phyloP scores from a whole-genome alignment of 1,284 basidiomycete species.

The Puccinia novopanici region DNA sequence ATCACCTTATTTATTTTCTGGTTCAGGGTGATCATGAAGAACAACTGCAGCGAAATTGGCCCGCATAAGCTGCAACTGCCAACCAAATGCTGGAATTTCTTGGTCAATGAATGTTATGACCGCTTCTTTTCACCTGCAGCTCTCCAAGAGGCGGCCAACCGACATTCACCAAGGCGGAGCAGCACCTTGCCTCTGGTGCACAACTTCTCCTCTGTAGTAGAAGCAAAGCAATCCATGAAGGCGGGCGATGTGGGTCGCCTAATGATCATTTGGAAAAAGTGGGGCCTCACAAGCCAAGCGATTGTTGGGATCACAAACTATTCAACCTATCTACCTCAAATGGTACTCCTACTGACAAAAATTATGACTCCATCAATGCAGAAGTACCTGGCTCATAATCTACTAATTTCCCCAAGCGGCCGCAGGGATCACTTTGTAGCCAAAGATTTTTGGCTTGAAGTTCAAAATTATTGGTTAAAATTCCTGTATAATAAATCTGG shows the following conservation, averaged over 20 bases:
- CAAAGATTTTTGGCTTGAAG: too few relatives aligned
- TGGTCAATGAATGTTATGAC: slow-evolving; percentile 1
- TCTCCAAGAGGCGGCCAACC: not conserved
- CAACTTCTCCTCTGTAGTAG: slow-evolving; percentile 7
- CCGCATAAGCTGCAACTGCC: not conserved
- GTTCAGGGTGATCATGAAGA: slow-evolving; percentile 8
- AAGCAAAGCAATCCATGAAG: slow-evolving; percentile 15
- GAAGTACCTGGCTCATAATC: not conserved
- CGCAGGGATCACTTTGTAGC: too few relatives aligned
- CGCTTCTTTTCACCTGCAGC: not conserved
- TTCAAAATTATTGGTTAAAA: too few relatives aligned
- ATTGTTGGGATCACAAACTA: too few relatives aligned
- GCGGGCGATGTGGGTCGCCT: not conserved
- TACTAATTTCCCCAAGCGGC: not conserved
- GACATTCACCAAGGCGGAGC: not conserved
- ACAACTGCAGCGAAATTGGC: not conserved
- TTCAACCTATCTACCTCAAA: not conserved
- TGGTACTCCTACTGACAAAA: not conserved
- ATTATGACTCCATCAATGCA: not conserved
- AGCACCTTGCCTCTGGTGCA: not conserved
- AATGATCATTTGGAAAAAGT: too few relatives aligned
- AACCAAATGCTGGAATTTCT: not conserved
- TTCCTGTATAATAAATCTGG: too few relatives aligned
- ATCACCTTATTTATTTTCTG: not conserved
- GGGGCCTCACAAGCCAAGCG: too few relatives aligned